Percentiles rank a stretch among this genome's conserved stretches.
These are phyloP conservation scores for Pseudofabraea citricarpa DNA, from an alignment of 2,329 filamentous ascomycete genomes.

Conservation along the genomic window DNA sequence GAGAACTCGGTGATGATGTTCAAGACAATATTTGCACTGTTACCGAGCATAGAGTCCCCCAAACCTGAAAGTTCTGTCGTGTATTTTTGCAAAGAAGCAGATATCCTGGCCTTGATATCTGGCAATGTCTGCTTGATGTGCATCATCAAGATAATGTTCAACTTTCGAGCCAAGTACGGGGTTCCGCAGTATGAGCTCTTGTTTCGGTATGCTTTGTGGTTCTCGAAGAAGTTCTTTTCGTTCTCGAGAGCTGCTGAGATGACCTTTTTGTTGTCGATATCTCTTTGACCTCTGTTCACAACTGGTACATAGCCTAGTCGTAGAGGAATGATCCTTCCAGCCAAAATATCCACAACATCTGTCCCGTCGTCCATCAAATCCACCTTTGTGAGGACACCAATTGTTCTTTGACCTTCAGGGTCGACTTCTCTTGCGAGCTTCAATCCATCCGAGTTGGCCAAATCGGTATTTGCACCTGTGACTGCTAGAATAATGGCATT, in stretches of 20 bases:
- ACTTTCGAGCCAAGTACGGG: slow-evolving; percentile 90
- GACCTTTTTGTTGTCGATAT: slow-evolving; percentile 97
- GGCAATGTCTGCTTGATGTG: slow-evolving; percentile 99
- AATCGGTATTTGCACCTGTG: slow-evolving; percentile 92
- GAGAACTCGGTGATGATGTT: slow-evolving; percentile 99
- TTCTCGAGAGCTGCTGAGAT: slow-evolving; percentile 88
- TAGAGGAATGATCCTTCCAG: slow-evolving; percentile 92
- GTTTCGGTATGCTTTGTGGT: slow-evolving; percentile 97
- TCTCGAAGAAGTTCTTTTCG: slow-evolving; percentile 96
- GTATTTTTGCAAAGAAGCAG: slow-evolving; percentile 93
- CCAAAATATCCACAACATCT: slow-evolving; percentile 96
- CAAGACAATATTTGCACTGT: slow-evolving; percentile 92
- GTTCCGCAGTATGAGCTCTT: slow-evolving; percentile 99
- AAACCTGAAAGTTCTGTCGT: slow-evolving; percentile 72
- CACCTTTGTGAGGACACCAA: slow-evolving; percentile 97
- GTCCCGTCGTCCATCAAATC: slow-evolving; percentile 99
- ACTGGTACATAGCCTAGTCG: slow-evolving; percentile 94
- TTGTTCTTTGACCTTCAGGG: slow-evolving; percentile 93
- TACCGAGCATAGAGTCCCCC: slow-evolving; percentile 91
- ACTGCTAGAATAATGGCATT: slow-evolving; percentile 98
- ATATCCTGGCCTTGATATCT: slow-evolving; percentile 95
- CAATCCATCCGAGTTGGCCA: slow-evolving; percentile 96
- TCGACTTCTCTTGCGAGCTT: slow-evolving; percentile 97
- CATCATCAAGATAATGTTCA: slow-evolving; percentile 99
- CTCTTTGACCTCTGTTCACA: slow-evolving; percentile 94